phyloP scores from a whole-genome alignment of 495 filamentous ascomycete species.

The Jackrogersella minutella region DNA sequence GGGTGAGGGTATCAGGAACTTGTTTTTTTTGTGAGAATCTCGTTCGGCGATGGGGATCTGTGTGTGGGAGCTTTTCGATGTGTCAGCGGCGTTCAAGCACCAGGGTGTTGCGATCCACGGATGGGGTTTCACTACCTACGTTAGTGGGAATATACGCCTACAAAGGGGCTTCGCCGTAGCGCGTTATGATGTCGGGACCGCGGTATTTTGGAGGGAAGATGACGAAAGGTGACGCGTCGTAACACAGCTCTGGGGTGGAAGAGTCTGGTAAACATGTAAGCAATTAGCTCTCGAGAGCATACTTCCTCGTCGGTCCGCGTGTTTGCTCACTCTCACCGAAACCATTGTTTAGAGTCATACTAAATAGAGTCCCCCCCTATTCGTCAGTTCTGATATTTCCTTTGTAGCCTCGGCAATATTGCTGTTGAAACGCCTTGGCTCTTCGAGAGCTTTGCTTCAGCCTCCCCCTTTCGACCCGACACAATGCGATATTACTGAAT shows the following conservation, averaged over 20 bases:
- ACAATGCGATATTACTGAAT: slow-evolving; percentile 1
- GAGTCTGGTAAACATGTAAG: neutral
- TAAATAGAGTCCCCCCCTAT: neutral
- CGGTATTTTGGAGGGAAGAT: neutral
- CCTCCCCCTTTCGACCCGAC: slow-evolving; percentile 15
- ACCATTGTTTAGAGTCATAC: neutral
- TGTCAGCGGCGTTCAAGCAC: neutral
- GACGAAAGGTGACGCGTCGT: slow-evolving; percentile 9
- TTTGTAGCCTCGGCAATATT: slow-evolving; percentile 1
- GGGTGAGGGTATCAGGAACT: neutral
- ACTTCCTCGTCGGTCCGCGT: neutral
- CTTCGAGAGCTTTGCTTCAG: neutral
- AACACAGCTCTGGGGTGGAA: neutral
- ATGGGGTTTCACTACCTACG: slow-evolving; percentile 14
- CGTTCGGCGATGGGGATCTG: neutral
- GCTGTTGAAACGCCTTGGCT: slow-evolving; percentile 23
- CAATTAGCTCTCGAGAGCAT: neutral
- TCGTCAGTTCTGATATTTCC: neutral
- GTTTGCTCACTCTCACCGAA: neutral
- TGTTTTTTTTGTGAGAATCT: neutral
- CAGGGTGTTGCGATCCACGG: neutral
- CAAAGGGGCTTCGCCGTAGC: neutral
- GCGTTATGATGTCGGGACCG: slow-evolving; percentile 10
- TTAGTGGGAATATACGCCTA: neutral
- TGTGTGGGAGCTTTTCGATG: neutral